Evolutionary conservation across 345 rosid genomes (phyloP).

Genomic region (Eucalyptus regnans): DNA sequence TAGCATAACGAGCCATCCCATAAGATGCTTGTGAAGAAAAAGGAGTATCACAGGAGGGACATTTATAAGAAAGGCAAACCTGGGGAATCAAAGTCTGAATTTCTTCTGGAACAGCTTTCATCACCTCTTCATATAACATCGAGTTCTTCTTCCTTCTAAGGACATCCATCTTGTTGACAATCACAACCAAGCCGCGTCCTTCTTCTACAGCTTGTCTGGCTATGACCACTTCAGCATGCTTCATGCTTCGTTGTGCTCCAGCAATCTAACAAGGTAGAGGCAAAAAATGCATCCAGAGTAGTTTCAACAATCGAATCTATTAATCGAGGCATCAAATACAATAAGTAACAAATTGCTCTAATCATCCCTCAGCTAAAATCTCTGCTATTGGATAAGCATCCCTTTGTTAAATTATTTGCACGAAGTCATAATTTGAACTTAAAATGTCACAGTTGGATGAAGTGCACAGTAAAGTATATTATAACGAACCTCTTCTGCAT

Average conservation of each 20-base stretch:
- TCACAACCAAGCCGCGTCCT: conserved; percentile 84
- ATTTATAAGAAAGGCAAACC: conserved; percentile 26
- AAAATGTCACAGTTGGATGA: neutral
- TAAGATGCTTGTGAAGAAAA: neutral
- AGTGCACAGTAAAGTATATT: neutral
- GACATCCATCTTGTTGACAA: conserved; percentile 96
- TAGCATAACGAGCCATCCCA: neutral
- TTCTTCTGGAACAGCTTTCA: conserved; percentile 89
- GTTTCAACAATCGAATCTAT: neutral
- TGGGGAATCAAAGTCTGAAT: conserved; percentile 88
- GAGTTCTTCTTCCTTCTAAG: conserved; percentile 49
- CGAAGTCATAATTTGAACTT: neutral
- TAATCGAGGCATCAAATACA: neutral
- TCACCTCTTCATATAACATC: conserved; percentile 45
- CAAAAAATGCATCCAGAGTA: neutral
- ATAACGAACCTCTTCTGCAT: conserved; percentile 81
- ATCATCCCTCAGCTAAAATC: neutral
- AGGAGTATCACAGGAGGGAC: neutral
- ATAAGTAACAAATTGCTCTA: neutral
- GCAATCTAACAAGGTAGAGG: conserved; percentile 33
- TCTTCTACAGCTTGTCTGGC: conserved; percentile 93
- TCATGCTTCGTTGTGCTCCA: conserved; percentile 67
- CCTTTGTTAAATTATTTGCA: neutral
- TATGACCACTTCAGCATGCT: conserved; percentile 92
- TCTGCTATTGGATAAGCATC: neutral